Evolutionary conservation across 139 green algal genomes (phyloP).

Genomic region (Chlorella sp.): DNA sequence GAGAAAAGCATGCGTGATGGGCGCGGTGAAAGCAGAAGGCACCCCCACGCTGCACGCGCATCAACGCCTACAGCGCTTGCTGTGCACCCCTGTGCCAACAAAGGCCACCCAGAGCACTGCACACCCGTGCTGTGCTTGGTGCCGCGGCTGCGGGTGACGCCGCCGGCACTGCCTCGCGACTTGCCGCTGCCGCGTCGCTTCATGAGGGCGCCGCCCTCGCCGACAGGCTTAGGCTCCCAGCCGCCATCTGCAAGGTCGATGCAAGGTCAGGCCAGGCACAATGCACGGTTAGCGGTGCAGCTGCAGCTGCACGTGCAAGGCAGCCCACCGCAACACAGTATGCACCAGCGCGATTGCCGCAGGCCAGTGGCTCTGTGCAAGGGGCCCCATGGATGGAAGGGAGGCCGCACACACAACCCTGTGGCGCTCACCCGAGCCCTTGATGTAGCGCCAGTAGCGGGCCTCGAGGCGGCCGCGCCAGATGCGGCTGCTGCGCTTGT

Average conservation of each 20-base stretch:
- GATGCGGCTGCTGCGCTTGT: slow-evolving; percentile 40
- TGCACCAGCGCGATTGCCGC: background rate
- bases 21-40: too few relatives aligned
- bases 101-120: background rate
- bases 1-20: background rate
- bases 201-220: background rate
- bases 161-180: slow-evolving; percentile 5
- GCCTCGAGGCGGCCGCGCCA: slow-evolving; percentile 37
- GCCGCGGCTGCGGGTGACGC: background rate
- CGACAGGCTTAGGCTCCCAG: slow-evolving; percentile 15
- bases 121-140: slow-evolving; percentile 31
- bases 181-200: slow-evolving; percentile 1
- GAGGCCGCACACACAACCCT: too few relatives aligned
- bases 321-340: background rate
- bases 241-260: slow-evolving; percentile 1
- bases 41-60: too few relatives aligned
- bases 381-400: too few relatives aligned
- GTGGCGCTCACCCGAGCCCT: slow-evolving; percentile 16
- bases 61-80: too few relatives aligned
- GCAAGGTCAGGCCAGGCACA: background rate
- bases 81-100: too few relatives aligned
- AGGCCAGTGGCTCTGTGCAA: background rate
- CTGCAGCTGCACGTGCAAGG: background rate
- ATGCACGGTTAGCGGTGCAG: too few relatives aligned
- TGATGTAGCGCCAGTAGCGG: slow-evolving; percentile 40